Percentiles rank a stretch among this genome's conserved stretches.
Conservation (phyloP, 2,329 filamentous ascomycete species). For the Aspergillus intermedius region DNA sequence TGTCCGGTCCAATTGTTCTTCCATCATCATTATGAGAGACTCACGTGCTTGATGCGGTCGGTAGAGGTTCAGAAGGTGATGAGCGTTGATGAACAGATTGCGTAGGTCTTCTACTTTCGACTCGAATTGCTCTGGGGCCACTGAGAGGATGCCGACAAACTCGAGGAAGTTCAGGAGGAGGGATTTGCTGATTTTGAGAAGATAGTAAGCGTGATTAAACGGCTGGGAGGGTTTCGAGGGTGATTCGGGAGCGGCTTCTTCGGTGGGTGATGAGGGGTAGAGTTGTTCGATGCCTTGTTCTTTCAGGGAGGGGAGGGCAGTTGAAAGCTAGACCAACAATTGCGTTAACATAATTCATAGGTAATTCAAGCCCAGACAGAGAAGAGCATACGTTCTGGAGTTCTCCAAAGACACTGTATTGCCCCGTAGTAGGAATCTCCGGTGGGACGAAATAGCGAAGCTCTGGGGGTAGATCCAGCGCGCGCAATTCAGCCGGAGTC, state of each 20-base stretch:
- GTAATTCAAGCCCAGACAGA: neutral
- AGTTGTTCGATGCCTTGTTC: constrained; percentile 67
- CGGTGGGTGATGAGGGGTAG: constrained; percentile 45
- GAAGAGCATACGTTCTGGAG: constrained; percentile 48
- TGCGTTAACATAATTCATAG: too few species aligned
- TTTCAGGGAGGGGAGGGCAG: constrained; percentile 60
- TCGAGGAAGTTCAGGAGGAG: constrained; percentile 85
- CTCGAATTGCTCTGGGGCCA: constrained; percentile 60
- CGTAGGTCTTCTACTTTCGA: constrained; percentile 72
- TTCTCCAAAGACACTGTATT: constrained; percentile 69
- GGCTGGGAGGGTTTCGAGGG: constrained; percentile 30
- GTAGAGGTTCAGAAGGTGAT: constrained; percentile 91
- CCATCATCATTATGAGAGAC: constrained; percentile 79
- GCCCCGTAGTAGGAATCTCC: constrained; percentile 58
- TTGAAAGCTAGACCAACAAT: constrained; percentile 34
- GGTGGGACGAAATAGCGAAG: constrained; percentile 77
- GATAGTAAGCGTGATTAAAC: constrained; percentile 51
- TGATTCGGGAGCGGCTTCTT: constrained; percentile 53
- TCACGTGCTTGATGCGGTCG: constrained; percentile 87
- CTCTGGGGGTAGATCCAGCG: constrained; percentile 57
- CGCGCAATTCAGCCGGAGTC: constrained; percentile 28
- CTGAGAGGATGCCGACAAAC: constrained; percentile 63
- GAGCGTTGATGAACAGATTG: constrained; percentile 81
- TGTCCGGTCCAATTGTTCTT: constrained; percentile 69
- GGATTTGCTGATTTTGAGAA: constrained; percentile 75